A percentile compares a stretch with the other conserved stretches of the same genome.
phyloP scores from a whole-genome alignment of 164 flowering plant species.

The Tetrastigma voinierianum region DNA sequence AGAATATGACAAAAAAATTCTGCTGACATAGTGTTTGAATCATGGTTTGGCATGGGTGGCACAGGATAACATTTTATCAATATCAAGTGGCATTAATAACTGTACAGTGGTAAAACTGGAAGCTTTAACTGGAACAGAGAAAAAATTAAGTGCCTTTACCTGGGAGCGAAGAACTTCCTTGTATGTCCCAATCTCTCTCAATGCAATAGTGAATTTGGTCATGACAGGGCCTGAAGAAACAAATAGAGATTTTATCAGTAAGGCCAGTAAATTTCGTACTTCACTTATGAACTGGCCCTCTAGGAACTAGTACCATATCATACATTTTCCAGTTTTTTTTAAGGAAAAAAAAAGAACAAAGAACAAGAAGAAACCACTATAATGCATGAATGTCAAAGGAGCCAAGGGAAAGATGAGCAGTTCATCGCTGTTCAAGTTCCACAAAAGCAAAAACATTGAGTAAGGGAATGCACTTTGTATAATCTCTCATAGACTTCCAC shows the following conservation, averaged over 20 bases:
- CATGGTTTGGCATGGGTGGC: too few relatives aligned
- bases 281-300: not conserved
- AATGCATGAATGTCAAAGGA: not conserved
- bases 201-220: slow-evolving; percentile 93
- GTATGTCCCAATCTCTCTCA: slow-evolving; percentile 97
- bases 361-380: not conserved
- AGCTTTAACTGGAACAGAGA: not conserved
- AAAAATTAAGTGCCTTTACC: slow-evolving; percentile 34
- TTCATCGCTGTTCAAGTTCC: not conserved
- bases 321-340: not conserved
- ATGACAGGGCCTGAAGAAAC: slow-evolving; percentile 74
- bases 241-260: slow-evolving; percentile 2
- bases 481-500: too few relatives aligned
- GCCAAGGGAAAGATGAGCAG: not conserved
- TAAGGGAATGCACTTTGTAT: too few relatives aligned
- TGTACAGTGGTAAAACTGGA: not conserved
- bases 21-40: too few relatives aligned
- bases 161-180: slow-evolving; percentile 94
- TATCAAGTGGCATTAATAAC: too few relatives aligned
- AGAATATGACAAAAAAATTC: too few relatives aligned
- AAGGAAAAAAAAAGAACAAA: too few relatives aligned
- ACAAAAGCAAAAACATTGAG: not conserved
- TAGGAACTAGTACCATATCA: not conserved
- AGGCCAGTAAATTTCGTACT: not conserved
- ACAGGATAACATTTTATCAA: too few relatives aligned